A percentile compares a stretch with the other conserved stretches of the same genome.
These are phyloP conservation scores for Nannochloropsis gaditana DNA, from an alignment of 108 stramenopile species.

Conservation along the genomic window DNA sequence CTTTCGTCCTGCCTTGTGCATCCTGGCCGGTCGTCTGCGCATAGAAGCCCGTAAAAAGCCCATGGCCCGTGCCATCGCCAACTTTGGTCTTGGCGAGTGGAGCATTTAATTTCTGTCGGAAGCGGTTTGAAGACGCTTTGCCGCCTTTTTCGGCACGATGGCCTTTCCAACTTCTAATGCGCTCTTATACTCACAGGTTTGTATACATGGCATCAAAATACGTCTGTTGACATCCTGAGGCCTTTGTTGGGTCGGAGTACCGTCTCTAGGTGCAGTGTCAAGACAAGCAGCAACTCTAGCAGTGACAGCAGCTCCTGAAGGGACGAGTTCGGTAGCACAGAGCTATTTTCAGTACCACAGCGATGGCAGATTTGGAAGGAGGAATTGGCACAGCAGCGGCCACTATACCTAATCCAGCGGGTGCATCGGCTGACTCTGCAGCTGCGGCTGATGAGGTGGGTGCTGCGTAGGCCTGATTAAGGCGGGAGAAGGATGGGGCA, in stretches of 20 bases:
- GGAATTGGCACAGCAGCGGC: neutral
- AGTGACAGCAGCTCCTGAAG: neutral
- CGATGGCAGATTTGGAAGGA: constrained; percentile 4
- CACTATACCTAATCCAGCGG: neutral
- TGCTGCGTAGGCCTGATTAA: neutral
- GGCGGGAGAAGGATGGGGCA: constrained; percentile 4
- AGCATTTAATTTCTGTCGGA: too few relatives aligned
- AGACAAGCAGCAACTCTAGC: constrained; percentile 3
- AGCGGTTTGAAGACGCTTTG: neutral
- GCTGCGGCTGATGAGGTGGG: neutral
- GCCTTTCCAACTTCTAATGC: too few relatives aligned
- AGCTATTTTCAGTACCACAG: neutral
- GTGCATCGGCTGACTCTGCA: neutral
- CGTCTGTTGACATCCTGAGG: too few relatives aligned
- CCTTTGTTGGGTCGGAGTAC: too few relatives aligned
- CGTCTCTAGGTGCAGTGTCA: neutral
- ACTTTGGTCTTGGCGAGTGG: too few relatives aligned
- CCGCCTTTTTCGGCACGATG: neutral
- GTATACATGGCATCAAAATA: neutral
- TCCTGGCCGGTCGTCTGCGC: too few relatives aligned
- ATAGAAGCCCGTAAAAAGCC: too few relatives aligned
- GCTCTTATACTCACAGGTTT: neutral
- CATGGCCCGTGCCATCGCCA: too few relatives aligned
- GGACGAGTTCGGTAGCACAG: neutral
- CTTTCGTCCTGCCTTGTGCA: too few relatives aligned